Percentiles rank a stretch among this genome's conserved stretches.
phyloP scores from a whole-genome alignment of 805 yeast genomes.

The Candida pseudoglaebosa region DNA sequence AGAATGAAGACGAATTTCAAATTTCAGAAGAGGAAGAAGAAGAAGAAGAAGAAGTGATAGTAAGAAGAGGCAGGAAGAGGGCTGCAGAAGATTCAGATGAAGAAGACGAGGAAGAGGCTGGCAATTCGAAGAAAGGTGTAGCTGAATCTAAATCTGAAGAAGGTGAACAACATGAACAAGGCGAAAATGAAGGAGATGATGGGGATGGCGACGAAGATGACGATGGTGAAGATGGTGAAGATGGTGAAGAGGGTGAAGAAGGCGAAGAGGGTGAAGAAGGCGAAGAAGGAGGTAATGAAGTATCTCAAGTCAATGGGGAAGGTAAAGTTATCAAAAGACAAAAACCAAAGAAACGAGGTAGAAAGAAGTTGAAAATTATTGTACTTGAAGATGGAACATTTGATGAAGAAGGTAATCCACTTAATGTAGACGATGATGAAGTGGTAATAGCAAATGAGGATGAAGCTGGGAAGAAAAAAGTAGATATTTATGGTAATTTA shows the following conservation, averaged over 20 bases:
- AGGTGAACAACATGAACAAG: constrained; percentile 15
- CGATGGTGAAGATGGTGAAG: constrained; percentile 18
- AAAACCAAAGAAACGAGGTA: constrained; percentile 38
- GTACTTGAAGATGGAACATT: constrained; percentile 39
- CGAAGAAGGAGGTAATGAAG: constrained; percentile 13
- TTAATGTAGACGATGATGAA: constrained; percentile 69
- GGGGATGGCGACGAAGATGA: constrained; percentile 16
- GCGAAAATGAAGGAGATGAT: constrained; percentile 13
- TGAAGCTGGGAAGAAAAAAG: constrained; percentile 71
- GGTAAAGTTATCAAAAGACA: constrained; percentile 7
- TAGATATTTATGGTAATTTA: constrained; percentile 63
- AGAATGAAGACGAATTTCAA: constrained; percentile 13
- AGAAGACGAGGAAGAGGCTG: constrained; percentile 15
- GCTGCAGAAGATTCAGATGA: constrained; percentile 13
- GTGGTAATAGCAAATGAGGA: constrained; percentile 67
- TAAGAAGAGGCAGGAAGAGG: constrained; percentile 2
- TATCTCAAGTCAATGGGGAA: constrained; percentile 16
- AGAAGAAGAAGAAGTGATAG: constrained; percentile 11
- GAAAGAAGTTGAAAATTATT: constrained; percentile 38
- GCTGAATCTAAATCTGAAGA: constrained; percentile 17
- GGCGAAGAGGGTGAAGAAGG: constrained; percentile 12
- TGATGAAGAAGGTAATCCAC: constrained; percentile 68
- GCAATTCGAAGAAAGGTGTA: constrained; percentile 9
- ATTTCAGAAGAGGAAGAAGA: constrained; percentile 27
- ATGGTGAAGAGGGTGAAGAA: constrained; percentile 20